A percentile compares a stretch with the other conserved stretches of the same genome.
phyloP scores from a whole-genome alignment of 306 rosid genomes.

The Glycine soja region DNA sequence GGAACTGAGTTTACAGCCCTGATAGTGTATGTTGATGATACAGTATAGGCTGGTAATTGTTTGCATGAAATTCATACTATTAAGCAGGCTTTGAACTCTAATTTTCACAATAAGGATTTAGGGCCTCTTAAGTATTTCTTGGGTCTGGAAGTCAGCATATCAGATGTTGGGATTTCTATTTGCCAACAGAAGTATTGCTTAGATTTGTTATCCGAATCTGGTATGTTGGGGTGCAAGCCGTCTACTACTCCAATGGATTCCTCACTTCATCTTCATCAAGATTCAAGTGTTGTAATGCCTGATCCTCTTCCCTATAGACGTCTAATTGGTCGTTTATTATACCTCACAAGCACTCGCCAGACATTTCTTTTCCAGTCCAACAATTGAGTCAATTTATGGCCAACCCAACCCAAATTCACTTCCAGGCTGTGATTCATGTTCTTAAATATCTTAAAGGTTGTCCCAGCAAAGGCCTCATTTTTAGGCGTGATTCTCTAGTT shows the following conservation, averaged over 20 bases:
- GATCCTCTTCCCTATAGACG: not conserved
- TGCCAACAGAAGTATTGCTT: conserved; percentile 14
- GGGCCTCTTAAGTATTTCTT: not conserved
- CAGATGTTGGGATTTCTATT: not conserved
- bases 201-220: not conserved
- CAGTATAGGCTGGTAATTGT: not conserved
- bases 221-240: not conserved
- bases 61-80: not conserved
- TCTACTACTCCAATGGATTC: not conserved
- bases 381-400: not conserved
- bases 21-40: conserved; percentile 7
- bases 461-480: not conserved
- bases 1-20: not conserved
- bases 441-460: not conserved
- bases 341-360: not conserved
- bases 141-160: not conserved
- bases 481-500: not conserved
- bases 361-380: not conserved
- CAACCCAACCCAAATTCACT: not conserved
- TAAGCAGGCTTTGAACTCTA: too few species aligned
- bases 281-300: not conserved
- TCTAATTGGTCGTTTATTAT: not conserved
- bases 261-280: not conserved
- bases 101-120: too few species aligned
- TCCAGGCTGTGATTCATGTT: not conserved